A percentile compares a stretch with the other conserved stretches of the same genome.
Evolutionary conservation across 2,329 filamentous ascomycete species (phyloP).

Genomic region (Sclerotiophoma versabilis): DNA sequence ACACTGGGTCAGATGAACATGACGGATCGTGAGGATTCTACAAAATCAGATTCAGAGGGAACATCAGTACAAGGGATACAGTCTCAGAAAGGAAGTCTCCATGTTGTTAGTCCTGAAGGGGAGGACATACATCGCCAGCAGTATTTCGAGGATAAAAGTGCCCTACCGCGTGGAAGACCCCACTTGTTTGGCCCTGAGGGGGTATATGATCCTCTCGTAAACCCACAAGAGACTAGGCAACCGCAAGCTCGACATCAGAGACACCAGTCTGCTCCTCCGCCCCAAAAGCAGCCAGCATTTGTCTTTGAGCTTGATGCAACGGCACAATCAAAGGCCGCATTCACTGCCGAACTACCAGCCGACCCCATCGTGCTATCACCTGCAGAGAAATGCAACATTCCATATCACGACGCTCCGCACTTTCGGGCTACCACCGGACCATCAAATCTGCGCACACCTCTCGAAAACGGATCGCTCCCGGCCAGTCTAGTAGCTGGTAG

Average conservation of each 20-base stretch:
- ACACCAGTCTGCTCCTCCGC: slow-evolving; percentile 5
- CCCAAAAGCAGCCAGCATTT: not conserved
- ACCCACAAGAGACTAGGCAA: not conserved
- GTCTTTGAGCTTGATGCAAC: slow-evolving; percentile 26
- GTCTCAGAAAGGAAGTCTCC: slow-evolving; percentile 6
- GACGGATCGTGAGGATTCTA: not conserved
- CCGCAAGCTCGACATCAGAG: slow-evolving; percentile 5
- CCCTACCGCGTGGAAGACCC: not conserved
- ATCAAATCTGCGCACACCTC: slow-evolving; percentile 8
- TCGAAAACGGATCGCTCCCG: slow-evolving; percentile 16
- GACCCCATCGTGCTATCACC: not conserved
- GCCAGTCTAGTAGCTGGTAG: slow-evolving; percentile 32
- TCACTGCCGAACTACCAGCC: slow-evolving; percentile 32
- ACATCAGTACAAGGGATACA: not conserved
- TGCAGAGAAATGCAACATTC: not conserved
- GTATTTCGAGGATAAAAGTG: not conserved
- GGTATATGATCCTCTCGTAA: not conserved
- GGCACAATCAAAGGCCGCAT: not conserved
- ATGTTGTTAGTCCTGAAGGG: not conserved
- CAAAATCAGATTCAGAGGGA: not conserved
- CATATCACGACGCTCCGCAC: not conserved
- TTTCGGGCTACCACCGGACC: not conserved
- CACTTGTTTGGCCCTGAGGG: not conserved
- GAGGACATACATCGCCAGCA: not conserved
- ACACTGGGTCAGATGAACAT: not conserved